Percentiles rank a stretch among this genome's conserved stretches.
phyloP scores from a whole-genome alignment of 1,284 basidiomycete genomes.

The Irpex sp. region DNA sequence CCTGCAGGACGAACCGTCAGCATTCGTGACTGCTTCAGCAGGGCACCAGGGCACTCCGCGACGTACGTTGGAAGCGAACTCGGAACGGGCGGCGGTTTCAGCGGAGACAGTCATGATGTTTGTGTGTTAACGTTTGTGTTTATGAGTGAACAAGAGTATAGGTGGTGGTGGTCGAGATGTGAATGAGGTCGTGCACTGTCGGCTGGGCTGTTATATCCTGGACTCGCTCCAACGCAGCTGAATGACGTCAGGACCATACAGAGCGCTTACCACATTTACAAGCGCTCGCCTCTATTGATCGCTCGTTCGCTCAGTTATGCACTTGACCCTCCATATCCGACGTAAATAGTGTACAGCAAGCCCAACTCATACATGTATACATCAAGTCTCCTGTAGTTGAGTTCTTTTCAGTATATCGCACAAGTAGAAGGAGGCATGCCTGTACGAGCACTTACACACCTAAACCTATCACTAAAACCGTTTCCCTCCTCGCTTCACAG shows the following conservation, averaged over 20 bases:
- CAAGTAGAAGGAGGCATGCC: background rate
- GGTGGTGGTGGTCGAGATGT: background rate
- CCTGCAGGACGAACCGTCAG: background rate
- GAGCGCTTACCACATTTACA: background rate
- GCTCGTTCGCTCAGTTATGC: background rate
- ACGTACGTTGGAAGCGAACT: conserved; percentile 6
- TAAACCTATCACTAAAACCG: conserved; percentile 46
- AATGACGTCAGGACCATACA: background rate
- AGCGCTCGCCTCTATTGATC: background rate
- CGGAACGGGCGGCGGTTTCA: conserved; percentile 14
- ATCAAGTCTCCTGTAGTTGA: background rate
- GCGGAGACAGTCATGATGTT: conserved; percentile 6
- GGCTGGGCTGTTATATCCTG: background rate
- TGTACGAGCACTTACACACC: background rate
- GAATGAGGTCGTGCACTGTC: background rate
- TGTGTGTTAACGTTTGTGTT: background rate
- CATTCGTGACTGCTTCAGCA: background rate
- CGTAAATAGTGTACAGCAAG: too few species aligned
- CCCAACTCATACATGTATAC: too few species aligned
- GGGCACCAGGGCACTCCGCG: background rate
- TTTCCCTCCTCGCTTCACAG: conserved; percentile 67
- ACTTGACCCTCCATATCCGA: too few species aligned
- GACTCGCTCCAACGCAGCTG: background rate
- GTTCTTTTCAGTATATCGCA: background rate
- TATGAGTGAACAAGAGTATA: background rate